Percentiles rank a stretch among this genome's conserved stretches.
Conservation (phyloP, 768 basidiomycete species). For the Boletus tylopilopsis region DNA sequence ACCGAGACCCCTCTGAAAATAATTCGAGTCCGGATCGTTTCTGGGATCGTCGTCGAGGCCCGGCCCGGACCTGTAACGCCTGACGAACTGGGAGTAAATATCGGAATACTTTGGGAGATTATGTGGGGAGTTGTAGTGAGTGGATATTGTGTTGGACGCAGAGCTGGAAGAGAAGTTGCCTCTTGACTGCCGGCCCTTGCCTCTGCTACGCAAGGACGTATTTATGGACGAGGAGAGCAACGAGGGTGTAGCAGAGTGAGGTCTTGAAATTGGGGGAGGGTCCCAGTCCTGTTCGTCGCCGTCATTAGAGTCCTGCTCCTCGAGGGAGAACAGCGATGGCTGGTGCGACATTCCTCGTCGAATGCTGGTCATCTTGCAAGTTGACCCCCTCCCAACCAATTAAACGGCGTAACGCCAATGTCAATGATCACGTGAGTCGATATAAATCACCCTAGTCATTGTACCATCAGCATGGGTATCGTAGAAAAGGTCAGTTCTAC, state of each 20-base stretch:
- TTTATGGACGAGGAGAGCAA: slow-evolving; percentile 29
- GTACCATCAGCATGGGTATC: slow-evolving; percentile 74
- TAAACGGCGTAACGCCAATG: no score
- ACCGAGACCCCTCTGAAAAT: slow-evolving; percentile 69
- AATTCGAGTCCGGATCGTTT: slow-evolving; percentile 81
- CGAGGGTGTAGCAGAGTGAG: slow-evolving; percentile 19
- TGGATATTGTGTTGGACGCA: slow-evolving; percentile 24
- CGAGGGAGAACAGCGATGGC: slow-evolving; percentile 66
- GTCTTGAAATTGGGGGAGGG: slow-evolving; percentile 31
- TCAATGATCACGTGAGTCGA: slow-evolving; percentile 14
- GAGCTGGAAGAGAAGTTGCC: slow-evolving; percentile 28
- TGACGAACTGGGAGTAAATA: slow-evolving; percentile 78
- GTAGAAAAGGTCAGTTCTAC: slow-evolving; percentile 75
- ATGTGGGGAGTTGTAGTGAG: slow-evolving; percentile 29
- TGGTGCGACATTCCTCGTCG: slow-evolving; percentile 41
- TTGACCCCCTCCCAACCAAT: not conserved
- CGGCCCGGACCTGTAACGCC: slow-evolving; percentile 66
- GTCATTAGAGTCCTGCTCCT: slow-evolving; percentile 48
- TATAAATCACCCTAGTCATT: not conserved
- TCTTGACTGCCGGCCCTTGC: slow-evolving; percentile 31
- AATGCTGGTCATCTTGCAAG: slow-evolving; percentile 18
- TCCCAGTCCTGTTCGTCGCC: slow-evolving; percentile 46
- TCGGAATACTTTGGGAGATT: slow-evolving; percentile 46
- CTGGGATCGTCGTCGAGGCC: slow-evolving; percentile 63
- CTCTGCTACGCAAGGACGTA: slow-evolving; percentile 29